Percentiles rank a stretch among this genome's conserved stretches.
phyloP scores from a whole-genome alignment of 1,284 basidiomycete genomes.

The Stygiomarasmius scandens region DNA sequence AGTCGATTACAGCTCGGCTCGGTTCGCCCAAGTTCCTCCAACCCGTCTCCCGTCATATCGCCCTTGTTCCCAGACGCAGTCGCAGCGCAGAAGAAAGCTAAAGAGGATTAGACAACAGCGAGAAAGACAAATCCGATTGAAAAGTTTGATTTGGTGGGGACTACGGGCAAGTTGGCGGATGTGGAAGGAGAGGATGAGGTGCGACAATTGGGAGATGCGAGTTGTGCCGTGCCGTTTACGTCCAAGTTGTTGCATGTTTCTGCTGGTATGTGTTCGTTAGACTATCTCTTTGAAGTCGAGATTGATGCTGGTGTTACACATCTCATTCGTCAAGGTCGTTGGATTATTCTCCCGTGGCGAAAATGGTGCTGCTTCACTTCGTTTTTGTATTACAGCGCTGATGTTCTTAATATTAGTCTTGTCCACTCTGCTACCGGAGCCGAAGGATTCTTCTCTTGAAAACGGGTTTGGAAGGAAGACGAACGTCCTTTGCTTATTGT shows the following conservation, averaged over 20 bases:
- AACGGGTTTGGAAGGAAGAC: too few relatives aligned
- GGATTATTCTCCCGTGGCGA: too few relatives aligned
- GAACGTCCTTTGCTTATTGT: too few relatives aligned
- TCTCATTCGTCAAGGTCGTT: slow-evolving; percentile 95
- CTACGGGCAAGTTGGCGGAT: slow-evolving; percentile 88
- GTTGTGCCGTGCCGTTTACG: slow-evolving; percentile 95
- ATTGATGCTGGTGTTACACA: slow-evolving; percentile 51
- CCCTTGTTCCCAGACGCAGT: slow-evolving; percentile 88
- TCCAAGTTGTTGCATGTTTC: slow-evolving; percentile 93
- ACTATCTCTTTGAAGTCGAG: neutral
- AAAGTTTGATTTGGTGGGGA: slow-evolving; percentile 88
- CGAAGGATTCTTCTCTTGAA: too few relatives aligned
- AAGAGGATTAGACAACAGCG: slow-evolving; percentile 61
- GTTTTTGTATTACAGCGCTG: too few relatives aligned
- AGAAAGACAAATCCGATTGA: slow-evolving; percentile 86
- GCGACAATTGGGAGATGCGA: slow-evolving; percentile 94
- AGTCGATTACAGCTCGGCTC: slow-evolving; percentile 83
- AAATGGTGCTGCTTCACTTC: too few relatives aligned
- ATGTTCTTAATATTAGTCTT: too few relatives aligned
- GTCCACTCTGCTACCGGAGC: too few relatives aligned
- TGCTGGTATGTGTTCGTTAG: slow-evolving; percentile 65
- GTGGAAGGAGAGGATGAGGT: slow-evolving; percentile 93
- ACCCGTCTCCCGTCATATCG: slow-evolving; percentile 82
- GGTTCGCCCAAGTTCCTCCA: slow-evolving; percentile 91
- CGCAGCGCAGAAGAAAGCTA: slow-evolving; percentile 81